Evolutionary conservation across 2,329 filamentous ascomycete genomes (phyloP).

Genomic region (Aspergillus calidoustus): DNA sequence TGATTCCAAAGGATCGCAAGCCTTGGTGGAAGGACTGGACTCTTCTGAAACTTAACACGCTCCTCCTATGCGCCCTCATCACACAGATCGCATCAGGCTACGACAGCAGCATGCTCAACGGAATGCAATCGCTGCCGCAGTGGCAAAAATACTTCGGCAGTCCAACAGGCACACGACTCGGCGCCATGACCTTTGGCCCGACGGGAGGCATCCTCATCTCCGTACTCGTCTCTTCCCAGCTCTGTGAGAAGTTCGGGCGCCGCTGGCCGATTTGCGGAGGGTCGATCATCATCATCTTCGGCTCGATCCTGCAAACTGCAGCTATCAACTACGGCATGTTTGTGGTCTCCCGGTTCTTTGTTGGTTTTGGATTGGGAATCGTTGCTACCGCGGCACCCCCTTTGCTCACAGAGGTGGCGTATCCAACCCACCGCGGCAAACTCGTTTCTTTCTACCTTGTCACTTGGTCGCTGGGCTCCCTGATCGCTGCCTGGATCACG

Average conservation of each 20-base stretch:
- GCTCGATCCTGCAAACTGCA: constrained; percentile 31
- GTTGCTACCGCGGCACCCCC: constrained; percentile 28
- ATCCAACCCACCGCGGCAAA: constrained; percentile 30
- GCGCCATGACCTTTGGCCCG: constrained; percentile 16
- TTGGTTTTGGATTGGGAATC: constrained; percentile 30
- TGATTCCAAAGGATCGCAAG: constrained; percentile 15
- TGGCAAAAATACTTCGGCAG: constrained; percentile 44
- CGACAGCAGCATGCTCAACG: constrained; percentile 56
- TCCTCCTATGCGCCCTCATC: constrained; percentile 26
- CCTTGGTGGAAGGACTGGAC: constrained; percentile 18
- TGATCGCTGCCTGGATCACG: constrained; percentile 34
- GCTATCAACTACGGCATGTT: constrained; percentile 31
- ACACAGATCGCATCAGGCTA: constrained; percentile 50
- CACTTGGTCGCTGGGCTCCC: constrained; percentile 29
- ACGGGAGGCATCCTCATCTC: constrained; percentile 23
- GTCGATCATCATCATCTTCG: constrained; percentile 45
- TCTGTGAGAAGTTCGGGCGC: constrained; percentile 27
- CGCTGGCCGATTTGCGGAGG: constrained; percentile 38
- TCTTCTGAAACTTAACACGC: constrained; percentile 24
- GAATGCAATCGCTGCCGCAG: constrained; percentile 49
- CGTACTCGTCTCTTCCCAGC: constrained; percentile 24
- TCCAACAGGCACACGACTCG: constrained; percentile 16
- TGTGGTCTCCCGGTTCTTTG: constrained; percentile 28
- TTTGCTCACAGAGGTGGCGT: constrained; percentile 31
- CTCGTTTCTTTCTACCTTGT: constrained; percentile 26